Evolutionary conservation across 257 asterid species (phyloP), one percentile per base, ranked within the genome.

Genomic region (Osmanthus fragrans): DNA sequence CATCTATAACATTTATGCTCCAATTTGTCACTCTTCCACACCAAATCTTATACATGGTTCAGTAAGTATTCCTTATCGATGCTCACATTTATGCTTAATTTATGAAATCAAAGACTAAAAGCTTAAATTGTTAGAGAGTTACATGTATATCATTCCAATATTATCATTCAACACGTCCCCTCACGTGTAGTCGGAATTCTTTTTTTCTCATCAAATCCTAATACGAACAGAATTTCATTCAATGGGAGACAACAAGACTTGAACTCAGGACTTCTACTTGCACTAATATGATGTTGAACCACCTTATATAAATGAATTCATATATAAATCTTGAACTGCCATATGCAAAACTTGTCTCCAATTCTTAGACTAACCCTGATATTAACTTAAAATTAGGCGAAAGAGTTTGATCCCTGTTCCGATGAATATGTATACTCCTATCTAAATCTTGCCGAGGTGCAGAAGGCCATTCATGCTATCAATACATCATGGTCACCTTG

Each of bases 321-420:
- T n/a, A 16, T 18, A 56, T 56, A 56, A 56, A 56, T 56, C 63
- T 18, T 51, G 63, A 56, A 56, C 29, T 5, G 27, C 11, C 25
- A 4, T 16, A 49, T 16, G n/a, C 18, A 19, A 49, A 49, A 16
- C 16, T 13, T 49, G 64, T 19, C 5, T 19, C 23, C 9, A 1
- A 5, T 51, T 51, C 63, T 19, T n/a, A 1, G 11, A 58, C 66
- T 58, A 58, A 58, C 30, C 13, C 32, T 7, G 66, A 58, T 21
- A 58, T 21, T n/a, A 58, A 58, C 66, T n/a, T 23, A 0, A 58
- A 58, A 58, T 58, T 58, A 58, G 66, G 66, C 9, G 66, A 58
- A 58, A 11, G 66, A 58, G 9, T 58, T 58, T n/a, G 85, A 84
- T 80, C 87, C 87, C 19, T 80, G 85, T 80, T 84, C 85, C 13